These are phyloP conservation scores for Lasiodiplodia gonubiensis DNA, from an alignment of 2,329 filamentous ascomycete species.

Conservation along the genomic window DNA sequence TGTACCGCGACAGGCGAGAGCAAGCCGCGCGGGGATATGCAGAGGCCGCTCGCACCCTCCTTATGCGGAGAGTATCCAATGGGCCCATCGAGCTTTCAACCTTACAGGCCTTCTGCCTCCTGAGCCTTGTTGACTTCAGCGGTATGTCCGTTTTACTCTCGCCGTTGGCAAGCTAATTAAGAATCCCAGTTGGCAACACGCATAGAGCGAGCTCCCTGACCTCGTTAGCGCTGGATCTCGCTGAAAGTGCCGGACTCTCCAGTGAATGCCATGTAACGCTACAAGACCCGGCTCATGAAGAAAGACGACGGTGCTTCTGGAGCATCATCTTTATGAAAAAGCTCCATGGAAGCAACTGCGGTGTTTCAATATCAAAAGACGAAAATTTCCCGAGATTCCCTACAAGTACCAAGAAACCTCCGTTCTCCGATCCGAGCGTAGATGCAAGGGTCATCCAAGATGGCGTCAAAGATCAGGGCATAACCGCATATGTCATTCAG, in stretches of 20 bases:
- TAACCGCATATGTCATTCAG: slow-evolving; percentile 54
- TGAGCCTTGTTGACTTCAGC: slow-evolving; percentile 51
- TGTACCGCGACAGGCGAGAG: slow-evolving; percentile 34
- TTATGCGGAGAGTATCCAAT: slow-evolving; percentile 48
- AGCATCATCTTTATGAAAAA: slow-evolving; percentile 41
- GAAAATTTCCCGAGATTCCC: slow-evolving; percentile 46
- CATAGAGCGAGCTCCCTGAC: slow-evolving; percentile 52
- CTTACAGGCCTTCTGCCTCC: slow-evolving; percentile 49
- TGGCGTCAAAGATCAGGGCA: slow-evolving; percentile 44
- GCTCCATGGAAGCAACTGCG: slow-evolving; percentile 39
- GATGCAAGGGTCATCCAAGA: slow-evolving; percentile 28
- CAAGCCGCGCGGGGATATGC: slow-evolving; percentile 31
- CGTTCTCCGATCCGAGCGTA: slow-evolving; percentile 34
- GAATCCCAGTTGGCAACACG: slow-evolving; percentile 51
- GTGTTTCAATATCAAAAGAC: slow-evolving; percentile 43
- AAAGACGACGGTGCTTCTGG: slow-evolving; percentile 43
- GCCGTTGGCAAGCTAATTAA: not conserved
- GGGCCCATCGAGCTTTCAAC: slow-evolving; percentile 52
- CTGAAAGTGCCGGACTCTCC: slow-evolving; percentile 53
- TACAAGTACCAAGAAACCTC: slow-evolving; percentile 42
- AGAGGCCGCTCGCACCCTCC: slow-evolving; percentile 43
- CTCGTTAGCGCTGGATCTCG: slow-evolving; percentile 54
- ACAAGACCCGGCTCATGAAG: slow-evolving; percentile 35
- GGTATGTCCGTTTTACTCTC: slow-evolving; percentile 37
- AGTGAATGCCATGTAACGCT: slow-evolving; percentile 39